phyloP scores from a whole-genome alignment of 371 early-diverging fungal genomes.

The Coemansia sp. region DNA sequence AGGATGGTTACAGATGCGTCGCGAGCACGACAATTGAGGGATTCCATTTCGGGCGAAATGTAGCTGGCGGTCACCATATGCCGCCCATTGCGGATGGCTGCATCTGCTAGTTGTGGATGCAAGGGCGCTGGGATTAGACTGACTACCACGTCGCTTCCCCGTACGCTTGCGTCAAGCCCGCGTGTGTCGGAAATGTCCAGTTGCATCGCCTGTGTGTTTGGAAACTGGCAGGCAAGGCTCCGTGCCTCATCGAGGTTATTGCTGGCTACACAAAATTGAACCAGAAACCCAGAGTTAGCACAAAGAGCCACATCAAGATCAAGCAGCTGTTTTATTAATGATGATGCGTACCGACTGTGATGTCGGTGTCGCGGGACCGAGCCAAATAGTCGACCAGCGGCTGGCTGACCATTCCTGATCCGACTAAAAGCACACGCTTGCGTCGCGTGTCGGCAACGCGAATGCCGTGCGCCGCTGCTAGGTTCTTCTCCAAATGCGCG shows the following conservation, averaged over 20 bases:
- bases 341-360: constrained; percentile 25
- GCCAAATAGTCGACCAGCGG: constrained; percentile 84
- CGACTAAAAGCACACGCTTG: constrained; percentile 72
- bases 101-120: constrained; percentile 81
- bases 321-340: neutral
- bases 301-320: too few relatives aligned
- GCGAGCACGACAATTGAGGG: constrained; percentile 69
- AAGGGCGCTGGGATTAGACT: constrained; percentile 94
- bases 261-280: constrained; percentile 62
- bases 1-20: constrained; percentile 83
- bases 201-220: constrained; percentile 51
- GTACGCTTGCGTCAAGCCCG: constrained; percentile 65
- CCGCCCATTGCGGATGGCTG: constrained; percentile 80
- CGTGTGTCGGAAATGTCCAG: constrained; percentile 58
- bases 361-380: constrained; percentile 58
- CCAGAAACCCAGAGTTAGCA: too few relatives aligned
- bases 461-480: constrained; percentile 43
- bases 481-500: constrained; percentile 52
- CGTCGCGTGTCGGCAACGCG: constrained; percentile 33
- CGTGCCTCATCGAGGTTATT: constrained; percentile 70
- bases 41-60: constrained; percentile 89
- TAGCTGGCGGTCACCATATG: constrained; percentile 97
- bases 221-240: constrained; percentile 60
- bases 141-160: constrained; percentile 84
- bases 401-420: constrained; percentile 92